Conservation (phyloP, 192 early-diverging fungal genomes). For the Lunasporangiospora selenospora region DNA sequence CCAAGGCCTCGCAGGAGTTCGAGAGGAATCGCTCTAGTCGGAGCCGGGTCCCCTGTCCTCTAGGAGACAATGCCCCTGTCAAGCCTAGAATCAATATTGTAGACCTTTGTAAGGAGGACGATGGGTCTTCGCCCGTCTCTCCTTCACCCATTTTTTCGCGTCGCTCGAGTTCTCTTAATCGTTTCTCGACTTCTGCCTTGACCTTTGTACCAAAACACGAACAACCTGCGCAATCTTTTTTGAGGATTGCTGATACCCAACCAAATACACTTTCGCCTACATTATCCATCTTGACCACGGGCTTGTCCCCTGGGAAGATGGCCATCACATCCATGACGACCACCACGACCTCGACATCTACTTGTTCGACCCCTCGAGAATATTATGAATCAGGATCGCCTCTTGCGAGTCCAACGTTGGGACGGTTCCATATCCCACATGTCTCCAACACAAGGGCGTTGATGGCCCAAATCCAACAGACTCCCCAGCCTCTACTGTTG, state of each 20-base stretch:
- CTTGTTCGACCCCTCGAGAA: not conserved
- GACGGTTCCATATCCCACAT: conserved; percentile 32
- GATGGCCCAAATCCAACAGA: not conserved
- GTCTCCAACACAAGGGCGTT: not conserved
- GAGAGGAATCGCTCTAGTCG: conserved; percentile 45
- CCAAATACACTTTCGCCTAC: conserved; percentile 17
- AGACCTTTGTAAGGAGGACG: too few species aligned
- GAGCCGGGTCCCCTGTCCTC: conserved; percentile 19
- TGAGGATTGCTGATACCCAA: too few species aligned
- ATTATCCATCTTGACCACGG: not conserved
- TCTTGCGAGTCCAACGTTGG: conserved; percentile 27
- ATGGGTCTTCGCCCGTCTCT: not conserved
- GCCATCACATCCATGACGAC: not conserved
- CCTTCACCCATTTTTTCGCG: conserved; percentile 28
- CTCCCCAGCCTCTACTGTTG: not conserved
- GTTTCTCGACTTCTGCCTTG: conserved; percentile 25
- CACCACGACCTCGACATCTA: not conserved
- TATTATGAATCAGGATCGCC: conserved; percentile 1
- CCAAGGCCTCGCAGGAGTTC: conserved; percentile 33
- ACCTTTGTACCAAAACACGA: conserved; percentile 9
- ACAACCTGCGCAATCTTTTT: too few species aligned
- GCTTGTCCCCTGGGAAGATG: not conserved
- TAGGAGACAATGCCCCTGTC: too few species aligned
- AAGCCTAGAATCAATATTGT: too few species aligned
- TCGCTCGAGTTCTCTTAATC: conserved; percentile 39